Conservation (phyloP, 129 eudicot genomes). For the Tagetes erecta region DNA sequence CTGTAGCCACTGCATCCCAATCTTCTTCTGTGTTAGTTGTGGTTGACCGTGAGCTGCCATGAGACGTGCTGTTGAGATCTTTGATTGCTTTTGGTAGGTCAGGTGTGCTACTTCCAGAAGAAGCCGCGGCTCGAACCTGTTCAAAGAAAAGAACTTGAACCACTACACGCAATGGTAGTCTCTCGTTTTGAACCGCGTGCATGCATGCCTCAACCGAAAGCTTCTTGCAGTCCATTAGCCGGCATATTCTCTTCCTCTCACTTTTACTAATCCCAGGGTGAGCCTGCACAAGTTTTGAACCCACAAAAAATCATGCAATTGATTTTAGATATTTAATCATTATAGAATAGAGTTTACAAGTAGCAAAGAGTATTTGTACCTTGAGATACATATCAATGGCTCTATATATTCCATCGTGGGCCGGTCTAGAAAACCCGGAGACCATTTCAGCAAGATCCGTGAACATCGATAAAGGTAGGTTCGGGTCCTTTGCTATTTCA, state of each 20-base stretch:
- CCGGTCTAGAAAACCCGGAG: slow-evolving; percentile 61
- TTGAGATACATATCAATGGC: slow-evolving; percentile 94
- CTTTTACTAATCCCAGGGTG: slow-evolving; percentile 79
- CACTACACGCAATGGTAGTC: slow-evolving; percentile 43
- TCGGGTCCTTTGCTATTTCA: slow-evolving; percentile 71
- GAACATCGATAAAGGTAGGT: slow-evolving; percentile 51
- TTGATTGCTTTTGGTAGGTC: slow-evolving; percentile 81
- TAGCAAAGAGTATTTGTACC: slow-evolving; percentile 39
- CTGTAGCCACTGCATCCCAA: slow-evolving; percentile 92
- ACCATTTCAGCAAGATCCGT: slow-evolving; percentile 59
- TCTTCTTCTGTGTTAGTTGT: slow-evolving; percentile 89
- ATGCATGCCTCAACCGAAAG: slow-evolving; percentile 46
- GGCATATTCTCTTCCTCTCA: slow-evolving; percentile 69
- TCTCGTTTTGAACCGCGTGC: slow-evolving; percentile 44
- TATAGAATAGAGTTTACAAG: neutral
- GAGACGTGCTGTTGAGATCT: slow-evolving; percentile 74
- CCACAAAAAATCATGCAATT: neutral
- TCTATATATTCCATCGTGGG: slow-evolving; percentile 76
- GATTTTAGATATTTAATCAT: neutral
- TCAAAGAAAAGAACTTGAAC: slow-evolving; percentile 49
- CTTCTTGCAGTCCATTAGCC: slow-evolving; percentile 66
- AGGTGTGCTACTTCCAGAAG: slow-evolving; percentile 98
- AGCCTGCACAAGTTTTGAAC: slow-evolving; percentile 42
- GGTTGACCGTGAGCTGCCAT: slow-evolving; percentile 64
- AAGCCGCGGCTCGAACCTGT: slow-evolving; percentile 85